These are phyloP conservation scores for Aureobasidium sp. DNA, from an alignment of 2,329 filamentous ascomycete genomes.

Conservation along the genomic window DNA sequence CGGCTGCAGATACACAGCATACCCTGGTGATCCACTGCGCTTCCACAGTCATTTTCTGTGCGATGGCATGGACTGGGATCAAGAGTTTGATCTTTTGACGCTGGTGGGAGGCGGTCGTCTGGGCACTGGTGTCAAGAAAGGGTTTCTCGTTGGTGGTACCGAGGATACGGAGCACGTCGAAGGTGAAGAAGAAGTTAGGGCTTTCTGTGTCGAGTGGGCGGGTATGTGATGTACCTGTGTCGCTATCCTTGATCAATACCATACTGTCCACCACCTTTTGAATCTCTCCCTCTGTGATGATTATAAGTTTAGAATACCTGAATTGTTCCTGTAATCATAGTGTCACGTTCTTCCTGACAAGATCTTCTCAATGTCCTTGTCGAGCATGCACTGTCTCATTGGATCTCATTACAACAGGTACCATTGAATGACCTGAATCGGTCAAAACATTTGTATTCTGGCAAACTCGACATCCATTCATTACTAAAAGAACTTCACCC, in stretches of 20 bases:
- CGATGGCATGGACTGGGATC: constrained; percentile 77
- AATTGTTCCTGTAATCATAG: not conserved
- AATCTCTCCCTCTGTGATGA: no score
- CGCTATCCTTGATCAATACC: not conserved
- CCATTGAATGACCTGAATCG: no score
- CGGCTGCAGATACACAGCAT: constrained; percentile 88
- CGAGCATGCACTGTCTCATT: no score
- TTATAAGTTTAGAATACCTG: not conserved
- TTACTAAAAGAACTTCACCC: not conserved
- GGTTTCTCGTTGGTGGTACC: constrained; percentile 72
- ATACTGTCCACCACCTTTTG: not conserved
- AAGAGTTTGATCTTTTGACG: constrained; percentile 77
- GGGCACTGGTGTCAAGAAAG: constrained; percentile 94
- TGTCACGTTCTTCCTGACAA: not conserved
- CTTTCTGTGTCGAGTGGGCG: constrained; percentile 89
- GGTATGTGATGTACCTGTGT: constrained; percentile 59
- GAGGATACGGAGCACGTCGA: constrained; percentile 25
- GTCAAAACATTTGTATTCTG: not conserved
- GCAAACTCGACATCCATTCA: not conserved
- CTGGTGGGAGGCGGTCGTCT: constrained; percentile 79
- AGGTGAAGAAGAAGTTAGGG: constrained; percentile 46
- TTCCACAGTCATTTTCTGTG: constrained; percentile 95
- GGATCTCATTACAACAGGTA: no score
- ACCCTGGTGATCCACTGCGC: constrained; percentile 87
- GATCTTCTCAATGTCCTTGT: no score